Base-by-base conservation (phyloP, 2,329 filamentous ascomycete genomes). In the Aspergillus niger region DNA sequence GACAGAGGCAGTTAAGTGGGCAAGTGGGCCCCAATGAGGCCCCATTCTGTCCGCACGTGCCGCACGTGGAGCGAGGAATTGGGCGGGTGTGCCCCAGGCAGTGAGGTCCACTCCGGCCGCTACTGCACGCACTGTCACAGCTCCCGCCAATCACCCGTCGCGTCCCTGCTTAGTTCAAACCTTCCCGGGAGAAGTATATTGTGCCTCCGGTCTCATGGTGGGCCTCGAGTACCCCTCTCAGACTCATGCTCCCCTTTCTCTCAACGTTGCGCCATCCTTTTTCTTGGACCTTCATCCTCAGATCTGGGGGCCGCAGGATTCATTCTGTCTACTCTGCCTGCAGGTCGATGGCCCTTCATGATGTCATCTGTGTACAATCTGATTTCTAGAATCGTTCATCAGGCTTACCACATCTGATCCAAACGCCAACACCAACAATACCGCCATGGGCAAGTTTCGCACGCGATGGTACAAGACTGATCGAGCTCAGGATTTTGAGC, bases 401-500 rank as follows among this genome's bases (percentile, higher is more conserved):
- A 5, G 24, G n/a, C 20, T 22, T 15, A 41, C 26, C 26, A 26
- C n/a, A 54, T 54, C 2, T 15, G 10, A 55, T 44, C 39, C 38
- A 13, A 44, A 44, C 38, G 20, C 26, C 24, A 44, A 24, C 52
- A 54, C 24, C 26, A 43, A 15, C 10, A 26, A 8, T 5, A 44
- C 17, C 15, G 28, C 7, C 4, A 76, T 77, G 74, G 69, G 71
- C 57, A 75, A 69, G 55, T 70, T 76, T 50, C 72, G 73, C 53
- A 66, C 69, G 36, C 66, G 76, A 57, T 66, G 79, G 55, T 79
- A 79, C 62, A 78, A 78, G 55, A 79, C 77, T 59, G 77, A 79
- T 62, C 76, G 77, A 41, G 76, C 77, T 52, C 67, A 74, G 62
- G 77, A 79, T 57, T 79, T 79, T 57, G 77, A 79, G 49, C 77